Percentiles rank a stretch among this genome's conserved stretches.
Evolutionary conservation across 2,329 filamentous ascomycete species (phyloP).

Genomic region (Neodidymelliopsis sp.): DNA sequence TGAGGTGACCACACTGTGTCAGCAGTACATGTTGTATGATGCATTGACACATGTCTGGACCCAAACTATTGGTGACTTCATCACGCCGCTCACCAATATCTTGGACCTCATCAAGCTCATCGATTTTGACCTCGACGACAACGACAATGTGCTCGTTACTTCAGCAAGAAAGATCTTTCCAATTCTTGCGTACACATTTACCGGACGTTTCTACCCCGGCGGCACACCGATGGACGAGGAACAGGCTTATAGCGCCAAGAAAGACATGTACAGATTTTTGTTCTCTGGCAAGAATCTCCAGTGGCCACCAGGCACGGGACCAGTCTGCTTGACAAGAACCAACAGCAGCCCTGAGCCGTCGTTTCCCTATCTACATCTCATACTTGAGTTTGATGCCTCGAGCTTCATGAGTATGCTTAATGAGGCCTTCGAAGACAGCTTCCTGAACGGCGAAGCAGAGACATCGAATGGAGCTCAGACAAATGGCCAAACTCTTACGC

Average conservation of each 20-base stretch:
- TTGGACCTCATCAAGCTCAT: constrained; percentile 68
- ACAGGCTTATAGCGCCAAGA: constrained; percentile 79
- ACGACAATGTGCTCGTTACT: constrained; percentile 68
- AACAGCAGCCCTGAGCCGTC: constrained; percentile 70
- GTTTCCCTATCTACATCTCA: constrained; percentile 83
- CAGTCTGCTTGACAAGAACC: constrained; percentile 66
- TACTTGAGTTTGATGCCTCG: constrained; percentile 86
- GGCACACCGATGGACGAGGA: constrained; percentile 76
- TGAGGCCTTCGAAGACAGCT: constrained; percentile 95
- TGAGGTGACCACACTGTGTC: constrained; percentile 88
- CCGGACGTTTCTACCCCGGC: constrained; percentile 89
- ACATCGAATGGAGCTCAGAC: constrained; percentile 61
- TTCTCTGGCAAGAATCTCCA: constrained; percentile 82
- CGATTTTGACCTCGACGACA: constrained; percentile 63
- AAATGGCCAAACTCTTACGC: constrained; percentile 59
- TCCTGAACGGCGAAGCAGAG: constrained; percentile 82
- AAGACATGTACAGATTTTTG: constrained; percentile 89
- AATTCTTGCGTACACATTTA: constrained; percentile 90
- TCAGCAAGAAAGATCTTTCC: constrained; percentile 92
- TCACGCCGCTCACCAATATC: constrained; percentile 88
- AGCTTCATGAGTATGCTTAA: constrained; percentile 96
- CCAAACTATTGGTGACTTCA: constrained; percentile 84
- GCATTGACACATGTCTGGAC: constrained; percentile 98
- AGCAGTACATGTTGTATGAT: constrained; percentile 90
- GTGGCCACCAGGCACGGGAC: constrained; percentile 73